A percentile compares a stretch with the other conserved stretches of the same genome.
Evolutionary conservation across 495 filamentous ascomycete species (phyloP).

Genomic region (Aspergillus wentii): DNA sequence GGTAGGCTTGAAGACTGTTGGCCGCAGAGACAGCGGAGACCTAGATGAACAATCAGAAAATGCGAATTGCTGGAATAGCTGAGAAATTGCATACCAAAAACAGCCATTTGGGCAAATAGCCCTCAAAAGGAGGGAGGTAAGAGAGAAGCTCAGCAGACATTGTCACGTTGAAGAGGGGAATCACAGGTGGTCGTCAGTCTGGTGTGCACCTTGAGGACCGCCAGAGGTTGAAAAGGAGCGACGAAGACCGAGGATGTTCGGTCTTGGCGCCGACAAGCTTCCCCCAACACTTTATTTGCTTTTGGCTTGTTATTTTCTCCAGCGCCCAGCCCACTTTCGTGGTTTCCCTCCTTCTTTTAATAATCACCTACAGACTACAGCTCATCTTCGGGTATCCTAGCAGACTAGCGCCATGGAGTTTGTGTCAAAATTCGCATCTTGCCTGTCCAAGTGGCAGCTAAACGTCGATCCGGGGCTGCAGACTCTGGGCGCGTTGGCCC

Average conservation of each 20-base stretch:
- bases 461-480: conserved; percentile 35
- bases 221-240: conserved; percentile 8
- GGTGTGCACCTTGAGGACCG: background rate
- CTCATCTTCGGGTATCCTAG: no score
- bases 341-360: conserved; percentile 1
- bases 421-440: conserved; percentile 26
- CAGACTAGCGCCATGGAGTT: conserved; percentile 26
- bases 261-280: conserved; percentile 20
- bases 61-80: background rate
- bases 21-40: conserved; percentile 70
- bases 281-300: conserved; percentile 18
- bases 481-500: conserved; percentile 26
- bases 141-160: conserved; percentile 24
- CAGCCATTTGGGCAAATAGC: conserved; percentile 63
- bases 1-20: conserved; percentile 79
- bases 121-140: conserved; percentile 51
- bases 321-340: conserved; percentile 6
- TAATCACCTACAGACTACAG: background rate
- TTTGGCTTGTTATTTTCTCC: conserved; percentile 8
- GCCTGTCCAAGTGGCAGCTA: conserved; percentile 31
- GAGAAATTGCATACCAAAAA: conserved; percentile 53
- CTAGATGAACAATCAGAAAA: conserved; percentile 33
- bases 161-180: conserved; percentile 18
- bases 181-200: conserved; percentile 2
- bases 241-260: conserved; percentile 19